Base-by-base conservation (phyloP, 2,329 filamentous ascomycete species). In the Dendryphion nanum region DNA sequence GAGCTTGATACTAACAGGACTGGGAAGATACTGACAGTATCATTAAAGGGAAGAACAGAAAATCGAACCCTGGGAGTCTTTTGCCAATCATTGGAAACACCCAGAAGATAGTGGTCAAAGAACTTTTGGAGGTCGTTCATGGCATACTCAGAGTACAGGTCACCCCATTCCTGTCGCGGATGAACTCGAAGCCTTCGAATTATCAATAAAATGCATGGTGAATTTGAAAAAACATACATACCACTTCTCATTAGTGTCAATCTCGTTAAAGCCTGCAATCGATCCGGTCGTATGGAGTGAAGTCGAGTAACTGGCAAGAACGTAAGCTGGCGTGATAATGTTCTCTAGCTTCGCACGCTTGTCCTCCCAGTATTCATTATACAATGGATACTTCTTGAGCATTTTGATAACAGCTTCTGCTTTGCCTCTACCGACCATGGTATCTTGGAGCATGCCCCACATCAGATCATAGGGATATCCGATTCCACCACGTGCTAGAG, bases 81-180 rank as follows among this genome's bases (percentile, higher is more conserved):
- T 41, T 74, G 68, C 71, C 70, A 76, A 13, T 52, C 68, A 37
- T 76, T 77, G 1, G 69, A 41, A 1, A 58, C 53, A 0, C 57
- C 66, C 20, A 68, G 71, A 13, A 75, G 55, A 39, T 69, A 77
- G 2, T 48, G 52, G 36, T 76, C 72, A 37, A 76, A 76, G 53
- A 72, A 77, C 4, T 20, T 35, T 2, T 45, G 38, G 2, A 54
- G 30, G 18, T 55, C 47, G 10, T 51, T 37, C 8, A 50, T 39
- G 4, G 42, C 31, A 12, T 47, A 30, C 15, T 42, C 37, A 12
- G 39, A 40, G 30, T 51, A 55, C 4, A 51, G 24, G 21, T 55
- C 51, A 24, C 45, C 46, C 48, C 53, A 58, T 21, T 57, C 51
- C 19, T 53, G 46, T 6, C 42, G 33, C 4, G 23, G 10, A 26